phyloP scores from a whole-genome alignment of 2,329 filamentous ascomycete species.

The Colletotrichum plurivorum region DNA sequence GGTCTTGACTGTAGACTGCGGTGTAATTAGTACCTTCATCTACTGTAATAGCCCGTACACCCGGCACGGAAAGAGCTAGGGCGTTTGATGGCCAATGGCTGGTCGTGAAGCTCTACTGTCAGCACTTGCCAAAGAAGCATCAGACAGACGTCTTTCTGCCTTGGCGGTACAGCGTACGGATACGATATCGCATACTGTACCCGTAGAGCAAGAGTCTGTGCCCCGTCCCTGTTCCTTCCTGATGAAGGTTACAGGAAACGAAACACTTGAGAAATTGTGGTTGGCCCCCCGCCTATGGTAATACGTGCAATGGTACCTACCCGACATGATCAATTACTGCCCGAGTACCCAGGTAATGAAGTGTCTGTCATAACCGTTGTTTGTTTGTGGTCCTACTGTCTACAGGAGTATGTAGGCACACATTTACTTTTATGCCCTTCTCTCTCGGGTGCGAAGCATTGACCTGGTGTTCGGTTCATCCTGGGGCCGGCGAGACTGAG shows the following conservation, averaged over 20 bases:
- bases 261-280: conserved; percentile 22
- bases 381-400: too few relatives aligned
- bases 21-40: too few relatives aligned
- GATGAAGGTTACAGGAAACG: conserved; percentile 29
- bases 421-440: neutral
- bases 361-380: too few relatives aligned
- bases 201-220: too few relatives aligned
- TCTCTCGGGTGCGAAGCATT: neutral
- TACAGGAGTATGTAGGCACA: neutral
- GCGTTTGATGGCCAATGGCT: too few relatives aligned
- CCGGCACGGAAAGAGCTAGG: too few relatives aligned
- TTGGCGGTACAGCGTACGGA: neutral
- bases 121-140: too few relatives aligned
- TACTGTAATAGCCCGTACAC: too few relatives aligned
- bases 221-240: neutral
- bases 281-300: conserved; percentile 2
- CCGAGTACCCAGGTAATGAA: too few relatives aligned
- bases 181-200: neutral
- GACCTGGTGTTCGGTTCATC: conserved; percentile 3
- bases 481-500: neutral
- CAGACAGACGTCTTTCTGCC: neutral
- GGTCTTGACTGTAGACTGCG: too few relatives aligned
- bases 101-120: too few relatives aligned
- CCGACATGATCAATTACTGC: neutral
- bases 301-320: neutral